These are phyloP conservation scores for Tuber microsphaerosporum DNA, from an alignment of 495 filamentous ascomycete genomes.

Conservation along the genomic window DNA sequence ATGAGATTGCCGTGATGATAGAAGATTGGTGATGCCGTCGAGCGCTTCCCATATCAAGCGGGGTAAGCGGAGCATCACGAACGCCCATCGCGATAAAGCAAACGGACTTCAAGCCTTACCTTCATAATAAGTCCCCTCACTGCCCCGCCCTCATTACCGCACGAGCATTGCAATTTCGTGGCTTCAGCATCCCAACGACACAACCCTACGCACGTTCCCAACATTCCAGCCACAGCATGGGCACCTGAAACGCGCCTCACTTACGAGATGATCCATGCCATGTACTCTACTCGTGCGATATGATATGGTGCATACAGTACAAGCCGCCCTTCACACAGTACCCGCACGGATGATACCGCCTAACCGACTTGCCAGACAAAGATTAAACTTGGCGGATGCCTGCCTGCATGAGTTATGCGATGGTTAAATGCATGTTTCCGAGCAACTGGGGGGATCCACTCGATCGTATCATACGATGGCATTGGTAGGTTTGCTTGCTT, in stretches of 20 bases:
- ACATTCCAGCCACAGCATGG: neutral
- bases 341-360: neutral
- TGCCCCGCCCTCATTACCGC: neutral
- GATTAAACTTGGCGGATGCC: neutral
- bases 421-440: neutral
- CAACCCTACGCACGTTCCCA: neutral
- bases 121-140: neutral
- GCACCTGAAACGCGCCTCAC: constrained; percentile 1
- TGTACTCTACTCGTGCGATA: neutral
- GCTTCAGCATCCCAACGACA: neutral
- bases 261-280: neutral
- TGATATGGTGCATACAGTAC: neutral
- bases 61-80: neutral
- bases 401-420: neutral
- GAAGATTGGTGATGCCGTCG: neutral
- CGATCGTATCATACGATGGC: neutral
- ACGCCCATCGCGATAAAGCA: neutral
- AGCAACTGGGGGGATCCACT: neutral
- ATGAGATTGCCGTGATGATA: neutral
- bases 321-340: neutral
- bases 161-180: neutral
- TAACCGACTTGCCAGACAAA: neutral
- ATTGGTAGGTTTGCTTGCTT: neutral
- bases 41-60: neutral
- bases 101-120: neutral